Conservation (phyloP, 1,139 yeast species). For the Kurtzmaniella quercitrusa region DNA sequence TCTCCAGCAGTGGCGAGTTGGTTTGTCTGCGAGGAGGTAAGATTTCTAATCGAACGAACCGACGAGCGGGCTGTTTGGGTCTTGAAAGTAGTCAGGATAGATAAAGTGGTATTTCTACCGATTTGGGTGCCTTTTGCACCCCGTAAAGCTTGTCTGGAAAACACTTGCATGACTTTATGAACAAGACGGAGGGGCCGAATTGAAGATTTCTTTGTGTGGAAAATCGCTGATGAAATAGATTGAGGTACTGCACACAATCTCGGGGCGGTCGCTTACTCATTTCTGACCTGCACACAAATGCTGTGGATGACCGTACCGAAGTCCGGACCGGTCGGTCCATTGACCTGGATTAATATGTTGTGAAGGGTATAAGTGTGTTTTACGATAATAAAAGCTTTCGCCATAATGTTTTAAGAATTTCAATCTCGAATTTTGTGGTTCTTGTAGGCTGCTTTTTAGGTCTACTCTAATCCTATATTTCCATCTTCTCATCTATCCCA, state of each 20-base stretch:
- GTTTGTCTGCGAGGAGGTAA: conserved; percentile 2
- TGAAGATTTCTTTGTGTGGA: not conserved
- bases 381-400: no score
- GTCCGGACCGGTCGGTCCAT: no score
- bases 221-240: conserved; percentile 1
- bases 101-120: not conserved
- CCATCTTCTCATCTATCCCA: no score
- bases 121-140: not conserved
- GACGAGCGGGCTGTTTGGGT: not conserved
- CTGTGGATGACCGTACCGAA: no score
- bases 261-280: not conserved
- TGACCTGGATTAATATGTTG: no score
- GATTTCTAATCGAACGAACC: not conserved
- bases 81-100: not conserved
- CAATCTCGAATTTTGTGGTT: no score
- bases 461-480: no score
- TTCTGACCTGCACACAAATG: no score
- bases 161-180: not conserved
- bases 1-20: conserved; percentile 11
- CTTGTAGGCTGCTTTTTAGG: no score
- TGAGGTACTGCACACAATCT: not conserved
- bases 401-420: no score
- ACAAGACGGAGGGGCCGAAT: not conserved
- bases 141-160: not conserved
- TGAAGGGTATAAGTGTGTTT: no score